Percentiles rank a stretch among this genome's conserved stretches.
phyloP scores from a whole-genome alignment of 2,329 filamentous ascomycete genomes.

The Penicillium sp. region DNA sequence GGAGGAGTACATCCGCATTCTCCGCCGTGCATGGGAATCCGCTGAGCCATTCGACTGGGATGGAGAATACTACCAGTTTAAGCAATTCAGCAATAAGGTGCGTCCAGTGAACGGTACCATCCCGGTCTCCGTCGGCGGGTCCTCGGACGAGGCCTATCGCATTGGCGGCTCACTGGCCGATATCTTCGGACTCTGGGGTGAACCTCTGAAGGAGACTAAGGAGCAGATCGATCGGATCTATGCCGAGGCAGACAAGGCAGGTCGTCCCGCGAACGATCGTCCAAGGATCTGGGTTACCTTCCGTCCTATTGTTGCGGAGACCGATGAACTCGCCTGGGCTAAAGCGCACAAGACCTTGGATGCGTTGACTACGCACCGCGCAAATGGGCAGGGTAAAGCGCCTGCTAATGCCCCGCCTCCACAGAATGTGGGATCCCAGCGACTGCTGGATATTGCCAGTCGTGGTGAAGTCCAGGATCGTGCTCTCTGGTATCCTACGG shows the following conservation, averaged over 20 bases:
- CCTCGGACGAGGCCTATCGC: constrained; percentile 59
- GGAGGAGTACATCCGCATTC: constrained; percentile 63
- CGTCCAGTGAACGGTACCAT: constrained; percentile 56
- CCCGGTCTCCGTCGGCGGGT: constrained; percentile 60
- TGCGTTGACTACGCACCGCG: constrained; percentile 47
- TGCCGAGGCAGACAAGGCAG: constrained; percentile 58
- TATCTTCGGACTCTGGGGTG: constrained; percentile 65
- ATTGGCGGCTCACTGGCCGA: constrained; percentile 59
- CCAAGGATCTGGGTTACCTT: constrained; percentile 66
- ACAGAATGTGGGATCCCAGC: constrained; percentile 61
- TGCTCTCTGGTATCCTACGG: constrained; percentile 63
- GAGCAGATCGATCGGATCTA: constrained; percentile 63
- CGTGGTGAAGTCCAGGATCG: constrained; percentile 58
- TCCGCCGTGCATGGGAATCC: constrained; percentile 59
- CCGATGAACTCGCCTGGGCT: constrained; percentile 61
- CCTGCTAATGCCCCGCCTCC: constrained; percentile 41
- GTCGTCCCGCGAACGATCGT: constrained; percentile 52
- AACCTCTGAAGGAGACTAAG: constrained; percentile 63
- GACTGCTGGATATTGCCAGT: constrained; percentile 58
- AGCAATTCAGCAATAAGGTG: constrained; percentile 56
- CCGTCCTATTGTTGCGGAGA: constrained; percentile 61
- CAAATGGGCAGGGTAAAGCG: constrained; percentile 34
- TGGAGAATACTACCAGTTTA: constrained; percentile 60
- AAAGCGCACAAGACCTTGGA: constrained; percentile 60
- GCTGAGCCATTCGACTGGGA: constrained; percentile 62